A percentile compares a stretch with the other conserved stretches of the same genome.
Evolutionary conservation across 495 filamentous ascomycete genomes (phyloP).

Genomic region (Penicillium coprophilum): DNA sequence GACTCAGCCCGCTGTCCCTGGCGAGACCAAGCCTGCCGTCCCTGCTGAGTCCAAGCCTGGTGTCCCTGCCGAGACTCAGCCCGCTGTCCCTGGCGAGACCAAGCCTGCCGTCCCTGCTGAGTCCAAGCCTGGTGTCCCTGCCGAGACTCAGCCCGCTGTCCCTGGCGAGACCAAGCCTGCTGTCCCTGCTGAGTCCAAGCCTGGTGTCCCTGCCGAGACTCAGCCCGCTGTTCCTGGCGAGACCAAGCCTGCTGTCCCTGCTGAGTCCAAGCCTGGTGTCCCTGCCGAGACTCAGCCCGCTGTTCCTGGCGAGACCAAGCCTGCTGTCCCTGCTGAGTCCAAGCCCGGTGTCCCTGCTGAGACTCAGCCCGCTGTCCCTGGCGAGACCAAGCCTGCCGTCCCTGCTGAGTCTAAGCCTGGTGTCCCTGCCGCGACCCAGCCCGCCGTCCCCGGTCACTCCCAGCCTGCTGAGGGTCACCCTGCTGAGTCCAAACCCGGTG

Average conservation of each 20-base stretch:
- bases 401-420: conserved; percentile 2
- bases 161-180: conserved; percentile 4
- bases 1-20: conserved; percentile 10
- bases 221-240: background rate
- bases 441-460: conserved; percentile 12
- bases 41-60: conserved; percentile 4
- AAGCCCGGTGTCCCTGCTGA: background rate
- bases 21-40: background rate
- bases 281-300: too few relatives aligned
- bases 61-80: conserved; percentile 15
- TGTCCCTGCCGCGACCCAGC: background rate
- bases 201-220: background rate
- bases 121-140: too few relatives aligned
- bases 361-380: conserved; percentile 12
- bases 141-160: background rate
- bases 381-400: conserved; percentile 8
- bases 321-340: conserved; percentile 6
- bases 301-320: background rate
- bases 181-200: conserved; percentile 1
- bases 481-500: conserved; percentile 6
- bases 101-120: background rate
- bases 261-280: too few relatives aligned
- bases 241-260: too few relatives aligned
- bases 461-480: background rate
- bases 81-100: conserved; percentile 10